Base-by-base conservation (phyloP, 129 eudicot genomes). In the Silybum marianum region DNA sequence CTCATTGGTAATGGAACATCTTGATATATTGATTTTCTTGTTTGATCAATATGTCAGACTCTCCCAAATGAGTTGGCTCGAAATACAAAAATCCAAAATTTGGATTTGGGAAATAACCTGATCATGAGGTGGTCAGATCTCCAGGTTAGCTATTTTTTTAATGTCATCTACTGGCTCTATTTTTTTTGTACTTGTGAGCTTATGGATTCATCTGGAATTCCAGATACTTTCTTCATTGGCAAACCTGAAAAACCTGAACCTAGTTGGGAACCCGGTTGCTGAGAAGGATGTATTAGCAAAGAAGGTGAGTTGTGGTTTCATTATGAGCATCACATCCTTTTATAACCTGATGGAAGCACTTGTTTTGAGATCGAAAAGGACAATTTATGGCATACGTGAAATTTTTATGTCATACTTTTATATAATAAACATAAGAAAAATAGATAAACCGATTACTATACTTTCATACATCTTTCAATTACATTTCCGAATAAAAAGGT, bases 51-150 rank as follows among this genome's bases (percentile, higher is more conserved):
- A 36, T 28, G 10, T 68, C 71, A 93, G 96, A 80, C 87, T 76
- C 87, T 91, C 86, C 99, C 99, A 8, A 76, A 51, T 73, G 97
- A 89, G 85, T 81, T 95, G 82, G 87, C 81, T 25, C 85, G 48
- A 69, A 91, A 88, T 82, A 69, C 80, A 70, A 92, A 82, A 72
- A 88, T 95, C 36, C 97, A 88, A 84, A 90, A 86, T 85, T 82
- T 95, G 82, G 97, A 95, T 82, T 14, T 92, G 73, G 99, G 99
- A 83, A 92, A 95, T 88, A 92, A 95, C 87, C 72, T 68, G 78
- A 88, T 95, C 79, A 69, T 83, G 74, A 90, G 86, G 71, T 87
- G 90, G 94, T 92, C 97, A 25, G 93, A 85, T 78, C 84, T 92
- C 21, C 88, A 95, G 97, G 99, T 92, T 78, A 82, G 85, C 74